These are phyloP conservation scores for Sugiyamaella pinicola DNA, from an alignment of 1,139 yeast species.

Conservation along the genomic window DNA sequence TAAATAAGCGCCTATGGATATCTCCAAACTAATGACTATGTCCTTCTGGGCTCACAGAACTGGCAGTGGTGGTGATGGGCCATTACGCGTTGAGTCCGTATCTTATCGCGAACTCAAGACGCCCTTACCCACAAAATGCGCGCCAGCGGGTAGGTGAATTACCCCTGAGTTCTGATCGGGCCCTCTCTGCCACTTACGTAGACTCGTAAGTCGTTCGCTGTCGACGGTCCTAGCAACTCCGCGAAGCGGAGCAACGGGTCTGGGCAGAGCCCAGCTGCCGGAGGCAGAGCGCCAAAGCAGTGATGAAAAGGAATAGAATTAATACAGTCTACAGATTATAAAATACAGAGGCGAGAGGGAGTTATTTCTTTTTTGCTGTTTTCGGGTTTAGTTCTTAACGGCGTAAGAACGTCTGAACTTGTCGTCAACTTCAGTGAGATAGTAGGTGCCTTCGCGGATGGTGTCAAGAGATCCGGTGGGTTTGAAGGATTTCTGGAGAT, in stretches of 20 bases:
- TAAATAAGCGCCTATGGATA: no score
- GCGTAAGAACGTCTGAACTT: constrained; percentile 82
- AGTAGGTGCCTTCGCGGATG: constrained; percentile 76
- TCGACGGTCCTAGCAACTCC: neutral
- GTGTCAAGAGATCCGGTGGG: constrained; percentile 80
- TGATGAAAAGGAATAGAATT: neutral
- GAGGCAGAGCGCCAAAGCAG: neutral
- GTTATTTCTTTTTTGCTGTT: neutral
- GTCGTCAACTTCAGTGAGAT: constrained; percentile 82
- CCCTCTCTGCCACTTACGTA: no score
- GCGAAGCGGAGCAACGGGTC: constrained; percentile 7
- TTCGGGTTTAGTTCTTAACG: constrained; percentile 44
- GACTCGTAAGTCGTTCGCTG: no score
- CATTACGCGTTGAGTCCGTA: no score
- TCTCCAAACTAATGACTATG: no score
- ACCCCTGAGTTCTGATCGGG: constrained; percentile 7
- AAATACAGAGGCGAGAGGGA: constrained; percentile 8
- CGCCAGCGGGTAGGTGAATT: constrained; percentile 4
- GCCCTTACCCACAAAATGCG: neutral
- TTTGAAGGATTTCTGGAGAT: constrained; percentile 71
- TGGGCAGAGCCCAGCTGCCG: neutral
- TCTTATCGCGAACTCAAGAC: neutral
- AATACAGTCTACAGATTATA: constrained; percentile 12
- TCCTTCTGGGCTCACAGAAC: no score
- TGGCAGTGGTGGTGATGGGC: no score